These are phyloP conservation scores for Lactuca sativa DNA, from an alignment of 129 eudicot genomes.

Conservation along the genomic window DNA sequence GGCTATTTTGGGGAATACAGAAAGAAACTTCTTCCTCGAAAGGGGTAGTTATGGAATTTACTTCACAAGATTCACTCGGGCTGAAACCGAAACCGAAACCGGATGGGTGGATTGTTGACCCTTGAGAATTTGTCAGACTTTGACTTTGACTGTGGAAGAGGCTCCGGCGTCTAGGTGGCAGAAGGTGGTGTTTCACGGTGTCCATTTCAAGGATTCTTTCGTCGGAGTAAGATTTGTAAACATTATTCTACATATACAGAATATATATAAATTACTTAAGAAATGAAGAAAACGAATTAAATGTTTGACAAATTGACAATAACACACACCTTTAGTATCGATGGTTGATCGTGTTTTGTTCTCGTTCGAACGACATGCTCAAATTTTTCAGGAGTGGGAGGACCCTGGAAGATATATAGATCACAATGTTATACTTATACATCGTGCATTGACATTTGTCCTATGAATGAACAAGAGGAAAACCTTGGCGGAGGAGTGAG, in stretches of 20 bases:
- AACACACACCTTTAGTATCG: conserved; percentile 52
- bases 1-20: conserved; percentile 56
- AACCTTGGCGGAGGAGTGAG: conserved; percentile 49
- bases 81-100: conserved; percentile 35
- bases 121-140: conserved; percentile 64
- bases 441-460: conserved; percentile 15
- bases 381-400: conserved; percentile 79
- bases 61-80: conserved; percentile 67
- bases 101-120: conserved; percentile 52
- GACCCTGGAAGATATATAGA: conserved; percentile 49
- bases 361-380: conserved; percentile 52
- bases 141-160: conserved; percentile 53
- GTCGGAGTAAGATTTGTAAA: conserved; percentile 42
- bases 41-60: conserved; percentile 44
- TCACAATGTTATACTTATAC: neutral
- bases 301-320: neutral
- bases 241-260: conserved; percentile 45
- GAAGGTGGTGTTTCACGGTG: conserved; percentile 36
- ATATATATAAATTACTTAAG: neutral
- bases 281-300: neutral
- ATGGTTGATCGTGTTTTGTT: conserved; percentile 39
- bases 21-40: conserved; percentile 44
- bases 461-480: conserved; percentile 27
- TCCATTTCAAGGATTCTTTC: conserved; percentile 72
- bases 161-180: conserved; percentile 40